phyloP scores from a whole-genome alignment of 148 eudicot species.

The Silene uniflora region DNA sequence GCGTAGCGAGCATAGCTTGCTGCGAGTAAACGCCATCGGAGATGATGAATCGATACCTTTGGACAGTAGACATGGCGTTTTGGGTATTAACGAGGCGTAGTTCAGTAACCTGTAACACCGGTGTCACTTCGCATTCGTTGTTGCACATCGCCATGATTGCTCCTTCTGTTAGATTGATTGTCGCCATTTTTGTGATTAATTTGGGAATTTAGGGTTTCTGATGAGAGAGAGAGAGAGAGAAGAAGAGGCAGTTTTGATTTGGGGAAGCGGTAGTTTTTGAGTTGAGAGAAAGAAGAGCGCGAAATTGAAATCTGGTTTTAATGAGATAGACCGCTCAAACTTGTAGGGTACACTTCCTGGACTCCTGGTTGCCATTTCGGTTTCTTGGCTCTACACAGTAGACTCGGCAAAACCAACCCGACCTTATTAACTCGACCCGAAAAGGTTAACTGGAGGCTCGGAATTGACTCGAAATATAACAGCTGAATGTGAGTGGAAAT shows the following conservation, averaged over 20 bases:
- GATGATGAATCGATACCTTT: slow-evolving; percentile 54
- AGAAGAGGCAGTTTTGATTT: no score
- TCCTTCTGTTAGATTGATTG: not conserved
- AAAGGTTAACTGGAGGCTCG: no score
- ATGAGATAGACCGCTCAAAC: no score
- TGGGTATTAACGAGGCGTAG: not conserved
- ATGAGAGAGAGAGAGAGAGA: no score
- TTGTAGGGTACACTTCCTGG: no score
- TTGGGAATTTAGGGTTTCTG: not conserved
- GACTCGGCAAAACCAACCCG: no score
- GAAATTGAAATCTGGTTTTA: not conserved
- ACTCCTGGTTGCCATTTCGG: no score
- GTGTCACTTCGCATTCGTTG: not conserved
- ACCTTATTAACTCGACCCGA: no score
- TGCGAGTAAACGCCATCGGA: slow-evolving; percentile 60
- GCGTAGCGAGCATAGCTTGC: slow-evolving; percentile 89
- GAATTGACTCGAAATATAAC: no score
- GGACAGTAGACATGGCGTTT: slow-evolving; percentile 10
- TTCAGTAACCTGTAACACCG: slow-evolving; percentile 7
- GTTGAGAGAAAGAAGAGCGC: not conserved
- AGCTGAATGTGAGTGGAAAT: no score
- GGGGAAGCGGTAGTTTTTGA: not conserved
- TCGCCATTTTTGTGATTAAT: not conserved
- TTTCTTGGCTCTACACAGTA: no score
- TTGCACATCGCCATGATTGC: not conserved